phyloP scores from a whole-genome alignment of 805 yeast genomes.

The Saitoella complicata region DNA sequence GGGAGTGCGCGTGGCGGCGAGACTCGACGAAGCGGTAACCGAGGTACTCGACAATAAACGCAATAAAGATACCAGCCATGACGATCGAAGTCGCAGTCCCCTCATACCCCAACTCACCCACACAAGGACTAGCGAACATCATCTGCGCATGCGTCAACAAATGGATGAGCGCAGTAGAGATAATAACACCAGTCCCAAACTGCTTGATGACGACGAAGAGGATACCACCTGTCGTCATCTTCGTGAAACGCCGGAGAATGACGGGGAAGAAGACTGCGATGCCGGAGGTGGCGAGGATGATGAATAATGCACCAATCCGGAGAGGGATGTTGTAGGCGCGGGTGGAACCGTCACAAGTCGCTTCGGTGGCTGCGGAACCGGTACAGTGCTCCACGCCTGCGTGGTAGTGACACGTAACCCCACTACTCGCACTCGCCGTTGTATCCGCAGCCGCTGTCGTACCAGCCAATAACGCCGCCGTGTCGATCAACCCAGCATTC shows the following conservation, averaged over 20 bases:
- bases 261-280: constrained; percentile 12
- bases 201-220: constrained; percentile 39
- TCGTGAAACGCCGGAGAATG: constrained; percentile 2
- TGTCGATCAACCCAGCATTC: too few species aligned
- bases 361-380: too few species aligned
- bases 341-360: too few species aligned
- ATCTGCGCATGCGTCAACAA: constrained; percentile 54
- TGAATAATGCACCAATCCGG: constrained; percentile 12
- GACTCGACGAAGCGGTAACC: constrained; percentile 15
- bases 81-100: constrained; percentile 39
- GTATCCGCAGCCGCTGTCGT: too few species aligned
- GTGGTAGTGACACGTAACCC: too few species aligned
- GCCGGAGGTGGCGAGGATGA: constrained; percentile 10
- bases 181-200: constrained; percentile 73
- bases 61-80: constrained; percentile 31
- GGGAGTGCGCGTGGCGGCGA: too few species aligned
- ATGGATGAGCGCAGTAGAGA: constrained; percentile 70
- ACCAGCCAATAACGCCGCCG: too few species aligned
- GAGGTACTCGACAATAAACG: constrained; percentile 36
- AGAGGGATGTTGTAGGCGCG: constrained; percentile 2
- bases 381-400: too few species aligned
- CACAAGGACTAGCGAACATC: constrained; percentile 37
- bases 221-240: constrained; percentile 3
- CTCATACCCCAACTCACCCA: constrained; percentile 42
- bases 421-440: too few species aligned